Evolutionary conservation across 352 stramenopile species (phyloP), one percentile per base, ranked within the genome.

Genomic region (Pythium insidiosum): DNA sequence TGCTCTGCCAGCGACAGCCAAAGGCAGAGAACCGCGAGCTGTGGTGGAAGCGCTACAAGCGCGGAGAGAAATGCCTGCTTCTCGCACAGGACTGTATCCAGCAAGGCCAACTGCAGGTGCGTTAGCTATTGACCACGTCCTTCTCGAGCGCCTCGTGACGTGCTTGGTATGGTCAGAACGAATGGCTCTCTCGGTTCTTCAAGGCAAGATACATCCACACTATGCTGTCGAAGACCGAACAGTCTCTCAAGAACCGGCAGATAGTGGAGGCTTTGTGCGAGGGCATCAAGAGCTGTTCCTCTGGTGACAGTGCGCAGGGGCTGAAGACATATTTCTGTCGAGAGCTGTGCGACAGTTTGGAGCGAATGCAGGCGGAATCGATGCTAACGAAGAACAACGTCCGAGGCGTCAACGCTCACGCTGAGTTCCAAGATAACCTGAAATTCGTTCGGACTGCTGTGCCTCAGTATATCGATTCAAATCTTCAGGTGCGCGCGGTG

Each of bases 151-250:
- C n/a, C n/a, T n/a, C n/a, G n/a, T n/a, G n/a, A n/a, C n/a, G n/a
- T n/a, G n/a, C n/a, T n/a, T n/a, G n/a, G n/a, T n/a, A n/a, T n/a
- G n/a, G n/a, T n/a, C n/a, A n/a, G n/a, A n/a, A n/a, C n/a, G n/a
- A n/a, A n/a, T n/a, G n/a, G n/a, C n/a, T n/a, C n/a, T n/a, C n/a
- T n/a, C n/a, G n/a, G n/a, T n/a, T n/a, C n/a, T n/a, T n/a, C n/a
- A n/a, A n/a, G n/a, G n/a, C n/a, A n/a, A n/a, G 83, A 54, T 83
- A 70, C 35, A 42, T 80, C 31, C 51, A 80, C 10, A 43, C 68
- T 30, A 62, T 72, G 29, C 44, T 70, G 22, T 52, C 73, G n/a
- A 84, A 78, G 33, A 47, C 16, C 10, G 68, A 84, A 12, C 42
- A 47, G 0, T 15, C 36, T 0, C 46, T 43, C 10, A 72, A 69